Percentiles rank a stretch among this genome's conserved stretches.
These are phyloP conservation scores for Anisodus acutangulus DNA, from an alignment of 257 asterid genomes.

Conservation along the genomic window DNA sequence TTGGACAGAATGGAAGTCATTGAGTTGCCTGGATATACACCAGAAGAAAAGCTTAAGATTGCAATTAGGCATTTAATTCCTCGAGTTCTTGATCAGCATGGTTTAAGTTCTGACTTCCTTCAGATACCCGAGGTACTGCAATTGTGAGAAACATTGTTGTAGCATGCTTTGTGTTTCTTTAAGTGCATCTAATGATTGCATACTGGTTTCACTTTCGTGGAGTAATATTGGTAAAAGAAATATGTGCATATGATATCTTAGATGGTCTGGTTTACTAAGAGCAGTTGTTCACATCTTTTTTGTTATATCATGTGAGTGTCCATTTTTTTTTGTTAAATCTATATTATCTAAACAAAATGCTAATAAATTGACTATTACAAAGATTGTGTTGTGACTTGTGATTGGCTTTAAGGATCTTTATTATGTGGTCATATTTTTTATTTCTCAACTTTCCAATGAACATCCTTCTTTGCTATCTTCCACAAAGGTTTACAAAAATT, in stretches of 20 bases:
- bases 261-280: not conserved
- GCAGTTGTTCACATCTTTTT: conserved; percentile 21
- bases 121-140: conserved; percentile 92
- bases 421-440: not conserved
- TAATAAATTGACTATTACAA: conserved; percentile 9
- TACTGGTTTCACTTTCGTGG: conserved; percentile 28
- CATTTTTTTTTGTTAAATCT: not conserved
- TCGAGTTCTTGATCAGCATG: conserved; percentile 97
- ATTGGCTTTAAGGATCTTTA: not conserved
- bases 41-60: conserved; percentile 94
- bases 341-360: conserved; percentile 15
- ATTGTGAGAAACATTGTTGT: not conserved
- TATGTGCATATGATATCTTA: not conserved
- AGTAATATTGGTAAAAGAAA: conserved; percentile 7
- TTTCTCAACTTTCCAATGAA: not conserved
- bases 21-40: conserved; percentile 98
- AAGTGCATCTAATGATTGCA: conserved; percentile 19
- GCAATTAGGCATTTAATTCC: conserved; percentile 91
- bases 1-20: conserved; percentile 99
- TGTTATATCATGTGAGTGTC: not conserved
- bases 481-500: not conserved
- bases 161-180: not conserved
- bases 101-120: conserved; percentile 81
- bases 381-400: not conserved
- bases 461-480: not conserved